Base-by-base conservation (phyloP, 495 filamentous ascomycete genomes). In the Hyphodiscus hymeniophilus region DNA sequence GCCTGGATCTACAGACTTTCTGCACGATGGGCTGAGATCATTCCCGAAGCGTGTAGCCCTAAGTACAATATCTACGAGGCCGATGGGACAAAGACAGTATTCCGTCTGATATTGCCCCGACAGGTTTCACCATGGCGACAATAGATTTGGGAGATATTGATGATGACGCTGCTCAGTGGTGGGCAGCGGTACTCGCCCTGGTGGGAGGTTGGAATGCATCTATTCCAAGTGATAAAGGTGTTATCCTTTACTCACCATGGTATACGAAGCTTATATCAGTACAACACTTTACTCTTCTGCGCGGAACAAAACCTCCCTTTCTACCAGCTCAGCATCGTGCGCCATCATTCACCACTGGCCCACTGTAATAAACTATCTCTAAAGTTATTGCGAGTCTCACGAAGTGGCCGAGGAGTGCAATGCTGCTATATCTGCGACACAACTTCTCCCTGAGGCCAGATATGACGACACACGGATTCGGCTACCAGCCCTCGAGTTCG, bases 101-200 rank as follows among this genome's bases (percentile, higher is more conserved):
- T 16, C 20, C 18, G 38, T n/a, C 16, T 35, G 42, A 41, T 50
- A 45, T 13, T 0, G 28, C 18, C 16, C 22, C 38, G 20, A 48
- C 38, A 31, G 17, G n/a, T 42, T 28, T 35, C n/a, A 47, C 26
- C 20, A 47, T 4, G 47, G n/a, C 36, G 22, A 35, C 35, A 44
- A 47, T 61, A 28, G 56, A 65, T 40, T 47, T 63, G 23, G 45
- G 54, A 20, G 47, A 56, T 58, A 50, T 55, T 38, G 47, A 54
- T 32, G 56, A 51, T 42, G 60, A 60, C 10, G 60, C 61, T 34
- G 48, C 56, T 51, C 53, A 59, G 45, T 65, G 54, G 56, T 65
- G 63, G 63, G 51, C 63, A 38, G 63, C 60, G 18, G 35, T 65
- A 8, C 55, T 65, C 16, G 59, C 59, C 17, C 50, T 52, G 8